Evolutionary conservation across 305 asterid genomes (phyloP).

Genomic region (Nicotiana rustica): DNA sequence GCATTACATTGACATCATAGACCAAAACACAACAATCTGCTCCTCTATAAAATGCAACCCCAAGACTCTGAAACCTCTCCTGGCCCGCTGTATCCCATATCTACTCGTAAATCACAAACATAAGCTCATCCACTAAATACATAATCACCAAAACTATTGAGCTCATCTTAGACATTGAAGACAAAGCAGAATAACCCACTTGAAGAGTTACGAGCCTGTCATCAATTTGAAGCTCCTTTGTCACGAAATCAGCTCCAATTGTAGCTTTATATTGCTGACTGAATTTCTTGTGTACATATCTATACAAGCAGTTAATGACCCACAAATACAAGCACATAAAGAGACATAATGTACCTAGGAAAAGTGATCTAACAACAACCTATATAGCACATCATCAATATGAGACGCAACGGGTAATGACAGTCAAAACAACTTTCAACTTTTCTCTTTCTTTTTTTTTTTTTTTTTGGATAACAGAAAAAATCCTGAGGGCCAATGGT

Average conservation of each 20-base stretch:
- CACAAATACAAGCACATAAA: background rate
- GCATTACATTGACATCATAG: slow-evolving; percentile 27
- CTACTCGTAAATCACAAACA: slow-evolving; percentile 7
- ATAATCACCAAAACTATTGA: slow-evolving; percentile 45
- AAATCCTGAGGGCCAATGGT: too few species aligned
- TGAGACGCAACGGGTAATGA: background rate
- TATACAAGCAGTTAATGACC: slow-evolving; percentile 39
- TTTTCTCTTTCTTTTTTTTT: too few species aligned
- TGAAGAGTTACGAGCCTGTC: slow-evolving; percentile 71
- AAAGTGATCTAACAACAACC: background rate
- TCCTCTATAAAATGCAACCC: too few species aligned
- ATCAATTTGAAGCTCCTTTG: slow-evolving; percentile 73
- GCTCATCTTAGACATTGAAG: slow-evolving; percentile 40
- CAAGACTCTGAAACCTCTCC: too few species aligned
- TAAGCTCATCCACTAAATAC: slow-evolving; percentile 47
- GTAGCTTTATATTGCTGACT: slow-evolving; percentile 75
- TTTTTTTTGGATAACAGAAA: too few species aligned
- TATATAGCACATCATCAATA: background rate
- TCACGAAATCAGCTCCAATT: slow-evolving; percentile 78
- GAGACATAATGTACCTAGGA: background rate
- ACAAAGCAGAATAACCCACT: slow-evolving; percentile 45
- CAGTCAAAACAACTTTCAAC: background rate
- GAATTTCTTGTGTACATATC: slow-evolving; percentile 76
- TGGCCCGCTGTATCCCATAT: too few species aligned
- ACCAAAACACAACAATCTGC: too few species aligned